Evolutionary conservation across 2,329 filamentous ascomycete species (phyloP), one percentile per base, ranked within the genome.

Genomic region (Fusarium pseudocircinatum): DNA sequence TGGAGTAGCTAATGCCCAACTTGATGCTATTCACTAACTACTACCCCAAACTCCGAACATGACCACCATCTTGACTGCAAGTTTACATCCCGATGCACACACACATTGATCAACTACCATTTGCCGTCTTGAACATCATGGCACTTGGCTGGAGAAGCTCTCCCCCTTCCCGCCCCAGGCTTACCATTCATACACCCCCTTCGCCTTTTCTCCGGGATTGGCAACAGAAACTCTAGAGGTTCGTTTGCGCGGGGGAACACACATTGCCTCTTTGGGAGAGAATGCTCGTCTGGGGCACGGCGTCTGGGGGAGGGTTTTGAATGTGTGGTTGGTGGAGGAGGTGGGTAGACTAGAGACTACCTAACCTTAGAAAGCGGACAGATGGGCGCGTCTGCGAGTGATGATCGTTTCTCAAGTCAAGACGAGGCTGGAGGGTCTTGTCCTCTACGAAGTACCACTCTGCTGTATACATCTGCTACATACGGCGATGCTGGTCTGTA

Each of bases 131-230:
- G 37, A 44, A 56, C 56, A 36, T 63, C 39, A 61, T 44, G 65
- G 60, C 52, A 56, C 26, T 70, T 61, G 52, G 26, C 42, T 62
- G 43, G 53, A 65, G 53, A 26, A 62, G 58, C 52, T 46, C 37
- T 36, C 47, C 34, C 58, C 42, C 40, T 50, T 47, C 18, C 28
- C 49, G 30, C 53, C 40, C 40, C 34, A 34, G 58, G 37, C 50
- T 50, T 18, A 66, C 44, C 65, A 60, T 44, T 46, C 46, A 49
- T 32, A 47, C 58, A 44, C 49, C 63, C 50, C 57, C 65, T 46
- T 66, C 63, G 64, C 74, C 70, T 63, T 75, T 76, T 59, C 70
- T 75, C 70, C 75, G 65, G 69, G 70, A 72, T 68, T 70, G 44
- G 49, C 61, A 70, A 42, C 56, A 63, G 22, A 69, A 43, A 46